Conservation (phyloP, 306 rosid species). For the Inga laurina region DNA sequence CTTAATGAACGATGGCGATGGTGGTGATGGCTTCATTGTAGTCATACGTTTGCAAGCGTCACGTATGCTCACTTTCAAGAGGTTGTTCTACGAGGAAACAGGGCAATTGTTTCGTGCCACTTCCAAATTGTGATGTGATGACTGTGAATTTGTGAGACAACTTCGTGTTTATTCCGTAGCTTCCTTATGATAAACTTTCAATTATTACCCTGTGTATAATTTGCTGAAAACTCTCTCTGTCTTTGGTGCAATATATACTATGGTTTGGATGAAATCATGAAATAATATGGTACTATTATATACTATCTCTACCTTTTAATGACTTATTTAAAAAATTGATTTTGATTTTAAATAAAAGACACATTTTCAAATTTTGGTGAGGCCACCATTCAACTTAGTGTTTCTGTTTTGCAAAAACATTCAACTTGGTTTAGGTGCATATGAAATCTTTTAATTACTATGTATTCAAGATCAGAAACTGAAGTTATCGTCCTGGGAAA, state of each 20-base stretch:
- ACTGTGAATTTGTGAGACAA: not conserved
- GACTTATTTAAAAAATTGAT: too few species aligned
- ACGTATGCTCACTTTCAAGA: conserved; percentile 12
- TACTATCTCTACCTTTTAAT: too few species aligned
- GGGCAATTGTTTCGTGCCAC: not conserved
- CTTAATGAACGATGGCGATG: not conserved
- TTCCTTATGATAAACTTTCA: not conserved
- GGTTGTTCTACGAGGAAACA: conserved; percentile 5
- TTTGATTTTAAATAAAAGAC: too few species aligned
- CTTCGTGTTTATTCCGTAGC: not conserved
- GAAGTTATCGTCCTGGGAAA: not conserved
- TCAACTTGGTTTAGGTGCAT: not conserved
- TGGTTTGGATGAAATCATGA: not conserved
- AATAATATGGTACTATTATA: too few species aligned
- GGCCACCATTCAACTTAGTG: not conserved
- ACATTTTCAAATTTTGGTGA: not conserved
- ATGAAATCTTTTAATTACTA: not conserved
- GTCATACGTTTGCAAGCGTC: conserved; percentile 6
- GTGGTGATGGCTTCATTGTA: conserved; percentile 7
- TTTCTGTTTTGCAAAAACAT: not conserved
- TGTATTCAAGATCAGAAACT: not conserved
- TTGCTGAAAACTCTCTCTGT: not conserved
- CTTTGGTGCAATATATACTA: not conserved
- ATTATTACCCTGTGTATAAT: not conserved
- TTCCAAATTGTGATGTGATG: not conserved